A percentile compares a stretch with the other conserved stretches of the same genome.
Evolutionary conservation across 495 filamentous ascomycete species (phyloP).

Genomic region (Daldinia grandis): DNA sequence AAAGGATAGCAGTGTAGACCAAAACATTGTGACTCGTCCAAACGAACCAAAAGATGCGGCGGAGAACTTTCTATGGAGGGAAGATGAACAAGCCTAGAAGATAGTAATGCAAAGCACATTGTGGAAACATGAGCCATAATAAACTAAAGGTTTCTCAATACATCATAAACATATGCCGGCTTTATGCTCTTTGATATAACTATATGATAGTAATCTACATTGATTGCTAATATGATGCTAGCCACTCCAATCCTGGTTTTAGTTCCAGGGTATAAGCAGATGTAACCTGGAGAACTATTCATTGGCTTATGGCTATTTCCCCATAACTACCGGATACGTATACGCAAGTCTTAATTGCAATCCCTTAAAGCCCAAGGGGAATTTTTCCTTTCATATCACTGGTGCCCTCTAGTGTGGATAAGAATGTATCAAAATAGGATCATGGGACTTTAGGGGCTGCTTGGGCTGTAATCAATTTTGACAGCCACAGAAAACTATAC

Average conservation of each 20-base stretch:
- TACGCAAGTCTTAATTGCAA: neutral
- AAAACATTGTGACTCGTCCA: constrained; percentile 22
- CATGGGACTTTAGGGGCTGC: neutral
- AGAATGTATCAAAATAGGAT: neutral
- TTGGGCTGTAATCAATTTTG: neutral
- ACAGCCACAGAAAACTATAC: neutral
- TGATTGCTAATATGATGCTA: constrained; percentile 19
- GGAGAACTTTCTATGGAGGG: neutral
- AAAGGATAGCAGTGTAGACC: constrained; percentile 22
- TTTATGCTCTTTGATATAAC: neutral
- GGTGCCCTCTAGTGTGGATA: neutral
- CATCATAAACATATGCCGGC: constrained; percentile 24
- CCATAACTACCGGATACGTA: constrained; percentile 26
- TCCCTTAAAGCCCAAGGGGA: neutral
- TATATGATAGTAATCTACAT: constrained; percentile 18
- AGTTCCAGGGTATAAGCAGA: neutral
- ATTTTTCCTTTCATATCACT: neutral
- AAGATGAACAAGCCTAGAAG: neutral
- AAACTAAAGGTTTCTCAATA: neutral
- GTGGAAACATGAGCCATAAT: neutral
- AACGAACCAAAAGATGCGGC: neutral
- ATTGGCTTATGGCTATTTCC: constrained; percentile 30
- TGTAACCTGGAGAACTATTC: neutral
- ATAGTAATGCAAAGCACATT: neutral
- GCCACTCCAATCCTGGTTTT: neutral